Evolutionary conservation across 1,284 basidiomycete species (phyloP).

Genomic region (Anthracocystis setariae): DNA sequence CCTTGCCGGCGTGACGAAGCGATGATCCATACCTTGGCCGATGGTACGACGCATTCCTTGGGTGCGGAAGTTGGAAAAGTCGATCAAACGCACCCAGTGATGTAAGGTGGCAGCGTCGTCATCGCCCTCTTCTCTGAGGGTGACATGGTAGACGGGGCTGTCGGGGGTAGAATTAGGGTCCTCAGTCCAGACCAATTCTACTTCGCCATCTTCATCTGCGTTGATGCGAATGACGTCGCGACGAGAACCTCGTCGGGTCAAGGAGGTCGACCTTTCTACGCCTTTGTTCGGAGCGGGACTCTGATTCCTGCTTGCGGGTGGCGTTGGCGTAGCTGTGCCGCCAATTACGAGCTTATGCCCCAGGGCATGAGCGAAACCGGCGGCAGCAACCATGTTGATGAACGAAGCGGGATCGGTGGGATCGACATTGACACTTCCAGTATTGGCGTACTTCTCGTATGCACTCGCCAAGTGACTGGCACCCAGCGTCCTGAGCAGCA

Average conservation of each 20-base stretch:
- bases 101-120: conserved; percentile 37
- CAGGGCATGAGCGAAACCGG: conserved; percentile 59
- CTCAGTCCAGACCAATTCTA: conserved; percentile 59
- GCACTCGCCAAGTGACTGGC: conserved; percentile 57
- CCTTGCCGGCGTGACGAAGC: conserved; percentile 90
- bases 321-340: conserved; percentile 21
- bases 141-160: conserved; percentile 50
- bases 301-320: conserved; percentile 33
- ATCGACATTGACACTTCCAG: conserved; percentile 50
- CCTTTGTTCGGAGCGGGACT: conserved; percentile 27
- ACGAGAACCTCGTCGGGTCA: conserved; percentile 15
- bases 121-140: conserved; percentile 40
- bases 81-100: conserved; percentile 60
- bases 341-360: conserved; percentile 54
- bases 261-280: conserved; percentile 14
- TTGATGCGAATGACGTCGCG: conserved; percentile 42
- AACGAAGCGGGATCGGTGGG: conserved; percentile 55
- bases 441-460: conserved; percentile 54
- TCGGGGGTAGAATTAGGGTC: conserved; percentile 42
- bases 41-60: conserved; percentile 92
- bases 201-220: conserved; percentile 44
- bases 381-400: conserved; percentile 61
- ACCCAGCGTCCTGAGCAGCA: conserved; percentile 58
- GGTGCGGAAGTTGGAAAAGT: conserved; percentile 90
- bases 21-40: conserved; percentile 85